Conservation (phyloP, 352 stramenopile species). For the Blastocystis sp. region DNA sequence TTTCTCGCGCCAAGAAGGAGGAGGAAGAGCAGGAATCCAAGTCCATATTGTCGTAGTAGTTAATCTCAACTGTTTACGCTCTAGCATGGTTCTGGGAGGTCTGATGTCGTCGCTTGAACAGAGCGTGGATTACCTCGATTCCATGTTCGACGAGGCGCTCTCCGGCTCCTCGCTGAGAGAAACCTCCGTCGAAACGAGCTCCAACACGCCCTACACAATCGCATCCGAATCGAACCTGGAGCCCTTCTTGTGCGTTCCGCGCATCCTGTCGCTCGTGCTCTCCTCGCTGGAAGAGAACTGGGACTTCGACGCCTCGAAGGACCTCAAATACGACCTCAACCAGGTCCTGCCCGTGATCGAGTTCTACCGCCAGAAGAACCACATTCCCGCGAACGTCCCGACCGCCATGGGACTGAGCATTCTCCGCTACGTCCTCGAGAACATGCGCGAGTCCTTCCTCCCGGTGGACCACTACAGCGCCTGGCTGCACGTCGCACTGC, state of each 20-base stretch:
- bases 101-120: slow-evolving; percentile 20
- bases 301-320: neutral
- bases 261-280: neutral
- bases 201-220: neutral
- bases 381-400: neutral
- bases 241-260: slow-evolving; percentile 39
- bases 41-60: too few species aligned
- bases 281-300: slow-evolving; percentile 29
- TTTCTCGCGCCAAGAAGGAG: neutral
- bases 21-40: too few species aligned
- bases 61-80: neutral
- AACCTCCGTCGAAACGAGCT: neutral
- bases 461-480: slow-evolving; percentile 21
- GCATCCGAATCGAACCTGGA: neutral
- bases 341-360: slow-evolving; percentile 1
- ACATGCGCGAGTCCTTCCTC: neutral
- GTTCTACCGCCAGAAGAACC: slow-evolving; percentile 16
- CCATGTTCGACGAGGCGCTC: slow-evolving; percentile 40
- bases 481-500: neutral
- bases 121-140: slow-evolving; percentile 12
- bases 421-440: slow-evolving; percentile 30
- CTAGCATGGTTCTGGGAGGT: neutral
- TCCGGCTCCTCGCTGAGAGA: neutral
- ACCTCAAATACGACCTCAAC: neutral
- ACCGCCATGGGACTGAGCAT: neutral